Percentiles rank a stretch among this genome's conserved stretches.
phyloP scores from a whole-genome alignment of 345 rosid species.

The Gynandropsis gynandra region DNA sequence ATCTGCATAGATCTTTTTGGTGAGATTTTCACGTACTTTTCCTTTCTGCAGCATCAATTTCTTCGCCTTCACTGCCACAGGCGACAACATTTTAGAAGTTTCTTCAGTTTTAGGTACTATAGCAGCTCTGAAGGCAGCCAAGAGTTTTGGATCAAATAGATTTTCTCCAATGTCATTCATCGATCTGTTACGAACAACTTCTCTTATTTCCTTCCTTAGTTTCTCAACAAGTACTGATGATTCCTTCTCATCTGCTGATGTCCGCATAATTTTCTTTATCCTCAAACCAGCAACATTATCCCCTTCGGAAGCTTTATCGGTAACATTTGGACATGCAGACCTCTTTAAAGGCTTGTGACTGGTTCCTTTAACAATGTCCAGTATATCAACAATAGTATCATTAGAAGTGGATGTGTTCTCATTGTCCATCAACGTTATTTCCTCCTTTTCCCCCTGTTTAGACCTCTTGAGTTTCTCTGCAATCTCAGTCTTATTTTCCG shows the following conservation, averaged over 20 bases:
- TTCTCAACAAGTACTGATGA: conserved; percentile 62
- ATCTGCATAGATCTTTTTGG: conserved; percentile 83
- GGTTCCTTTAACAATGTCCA: conserved; percentile 64
- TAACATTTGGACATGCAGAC: conserved; percentile 21
- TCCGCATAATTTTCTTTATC: conserved; percentile 87
- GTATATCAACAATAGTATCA: conserved; percentile 45
- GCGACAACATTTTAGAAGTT: conserved; percentile 41
- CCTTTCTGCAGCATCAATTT: conserved; percentile 88
- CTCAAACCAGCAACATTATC: conserved; percentile 64
- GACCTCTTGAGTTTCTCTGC: conserved; percentile 34
- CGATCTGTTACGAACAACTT: conserved; percentile 66
- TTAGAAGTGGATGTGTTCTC: conserved; percentile 27
- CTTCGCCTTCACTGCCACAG: conserved; percentile 63
- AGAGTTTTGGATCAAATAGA: conserved; percentile 84
- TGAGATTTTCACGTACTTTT: conserved; percentile 90
- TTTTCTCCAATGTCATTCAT: conserved; percentile 50
- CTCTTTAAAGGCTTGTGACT: conserved; percentile 34
- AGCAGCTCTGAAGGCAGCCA: conserved; percentile 86
- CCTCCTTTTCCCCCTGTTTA: conserved; percentile 38
- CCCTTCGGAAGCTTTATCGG: conserved; percentile 41
- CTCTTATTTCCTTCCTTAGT: conserved; percentile 85
- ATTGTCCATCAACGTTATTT: conserved; percentile 30
- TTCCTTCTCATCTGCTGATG: conserved; percentile 56
- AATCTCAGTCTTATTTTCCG: conserved; percentile 30
- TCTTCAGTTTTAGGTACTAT: conserved; percentile 66